Percentiles rank a stretch among this genome's conserved stretches.
Conservation (phyloP, 305 asterid genomes). For the Ilex paraguariensis region DNA sequence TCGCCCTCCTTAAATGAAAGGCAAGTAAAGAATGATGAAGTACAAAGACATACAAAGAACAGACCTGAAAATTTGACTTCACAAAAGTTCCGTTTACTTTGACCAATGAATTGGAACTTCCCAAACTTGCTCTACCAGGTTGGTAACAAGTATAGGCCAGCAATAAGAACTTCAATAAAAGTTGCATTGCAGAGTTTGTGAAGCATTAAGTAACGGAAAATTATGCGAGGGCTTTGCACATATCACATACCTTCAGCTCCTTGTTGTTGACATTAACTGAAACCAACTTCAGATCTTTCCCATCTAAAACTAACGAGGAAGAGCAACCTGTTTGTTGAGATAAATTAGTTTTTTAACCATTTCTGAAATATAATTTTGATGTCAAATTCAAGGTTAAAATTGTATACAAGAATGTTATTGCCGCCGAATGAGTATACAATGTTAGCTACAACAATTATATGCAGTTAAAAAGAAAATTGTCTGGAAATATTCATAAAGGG, state of each 20-base stretch:
- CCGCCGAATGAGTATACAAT: no score
- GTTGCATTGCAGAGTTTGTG: not conserved
- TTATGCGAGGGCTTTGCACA: not conserved
- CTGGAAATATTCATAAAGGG: not conserved
- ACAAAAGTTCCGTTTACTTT: no score
- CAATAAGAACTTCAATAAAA: not conserved
- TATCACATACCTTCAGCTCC: slow-evolving; percentile 50
- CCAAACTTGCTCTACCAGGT: no score
- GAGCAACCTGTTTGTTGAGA: slow-evolving; percentile 43
- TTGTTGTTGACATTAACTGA: slow-evolving; percentile 58
- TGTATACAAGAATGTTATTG: no score
- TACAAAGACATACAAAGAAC: not conserved
- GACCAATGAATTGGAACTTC: no score
- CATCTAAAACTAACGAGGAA: slow-evolving; percentile 69
- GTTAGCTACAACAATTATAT: no score
- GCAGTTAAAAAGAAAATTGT: not conserved
- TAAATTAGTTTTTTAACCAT: not conserved
- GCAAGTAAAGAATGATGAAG: slow-evolving; percentile 8
- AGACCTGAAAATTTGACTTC: not conserved
- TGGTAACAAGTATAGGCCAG: not conserved
- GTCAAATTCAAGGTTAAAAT: no score
- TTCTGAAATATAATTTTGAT: not conserved
- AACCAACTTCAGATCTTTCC: slow-evolving; percentile 64
- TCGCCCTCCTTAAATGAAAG: slow-evolving; percentile 50
- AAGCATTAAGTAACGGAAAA: no score